Conservation (phyloP, 257 asterid species). For the Linderniella brevidens region DNA sequence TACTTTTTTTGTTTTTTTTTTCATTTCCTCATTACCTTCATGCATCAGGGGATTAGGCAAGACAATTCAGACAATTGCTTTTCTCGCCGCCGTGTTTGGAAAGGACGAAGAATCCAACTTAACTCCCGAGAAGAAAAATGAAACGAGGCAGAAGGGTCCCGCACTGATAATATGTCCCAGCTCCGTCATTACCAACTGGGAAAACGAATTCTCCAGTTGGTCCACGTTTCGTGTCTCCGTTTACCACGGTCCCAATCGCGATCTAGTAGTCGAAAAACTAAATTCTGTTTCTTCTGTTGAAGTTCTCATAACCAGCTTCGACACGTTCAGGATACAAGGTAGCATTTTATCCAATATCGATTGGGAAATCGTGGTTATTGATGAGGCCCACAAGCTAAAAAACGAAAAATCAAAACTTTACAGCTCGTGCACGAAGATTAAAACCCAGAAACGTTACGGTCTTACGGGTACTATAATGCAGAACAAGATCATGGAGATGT, state of each 20-base stretch:
- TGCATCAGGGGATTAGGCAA: conserved; percentile 87
- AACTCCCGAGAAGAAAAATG: conserved; percentile 11
- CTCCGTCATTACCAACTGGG: conserved; percentile 92
- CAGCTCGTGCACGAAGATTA: conserved; percentile 43
- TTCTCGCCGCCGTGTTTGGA: conserved; percentile 73
- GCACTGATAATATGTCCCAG: conserved; percentile 75
- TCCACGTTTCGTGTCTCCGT: conserved; percentile 57
- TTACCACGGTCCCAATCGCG: conserved; percentile 85
- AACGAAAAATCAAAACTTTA: conserved; percentile 88
- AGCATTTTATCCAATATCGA: conserved; percentile 35
- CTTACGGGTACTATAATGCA: conserved; percentile 94
- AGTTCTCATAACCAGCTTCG: conserved; percentile 79
- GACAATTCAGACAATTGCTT: conserved; percentile 89
- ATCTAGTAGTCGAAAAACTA: conserved; percentile 51
- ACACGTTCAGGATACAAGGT: conserved; percentile 80
- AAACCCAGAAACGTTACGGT: conserved; percentile 74
- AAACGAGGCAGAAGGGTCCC: conserved; percentile 25
- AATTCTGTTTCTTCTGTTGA: conserved; percentile 37
- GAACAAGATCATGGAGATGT: conserved; percentile 82
- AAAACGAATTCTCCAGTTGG: conserved; percentile 82
- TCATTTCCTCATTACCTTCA: background rate
- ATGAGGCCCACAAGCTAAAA: conserved; percentile 90
- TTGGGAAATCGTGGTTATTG: conserved; percentile 78
- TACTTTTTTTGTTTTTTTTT: background rate
- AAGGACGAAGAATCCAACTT: conserved; percentile 39